Evolutionary conservation across 1,284 basidiomycete genomes (phyloP).

Genomic region (Pseudozyma pruni): DNA sequence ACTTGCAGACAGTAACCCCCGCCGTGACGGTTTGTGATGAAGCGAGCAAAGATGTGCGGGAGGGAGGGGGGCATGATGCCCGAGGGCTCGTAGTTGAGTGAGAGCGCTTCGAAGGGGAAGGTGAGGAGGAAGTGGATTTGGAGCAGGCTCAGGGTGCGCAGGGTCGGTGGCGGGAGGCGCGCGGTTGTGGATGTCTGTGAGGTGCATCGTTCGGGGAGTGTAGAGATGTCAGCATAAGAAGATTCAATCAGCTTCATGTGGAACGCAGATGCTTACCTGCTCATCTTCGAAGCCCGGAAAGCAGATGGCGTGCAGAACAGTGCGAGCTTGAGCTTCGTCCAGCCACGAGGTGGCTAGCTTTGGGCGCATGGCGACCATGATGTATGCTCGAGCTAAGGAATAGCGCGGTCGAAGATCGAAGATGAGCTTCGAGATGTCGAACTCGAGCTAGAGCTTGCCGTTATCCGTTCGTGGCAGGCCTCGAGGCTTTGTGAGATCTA

Average conservation of each 20-base stretch:
- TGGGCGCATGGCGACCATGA: slow-evolving; percentile 18
- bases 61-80: slow-evolving; percentile 7
- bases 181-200: neutral
- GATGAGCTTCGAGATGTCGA: neutral
- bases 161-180: slow-evolving; percentile 11
- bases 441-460: too few species aligned
- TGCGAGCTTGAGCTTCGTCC: slow-evolving; percentile 22
- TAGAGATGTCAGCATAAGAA: neutral
- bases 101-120: slow-evolving; percentile 46
- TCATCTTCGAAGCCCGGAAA: slow-evolving; percentile 30
- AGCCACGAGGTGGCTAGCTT: slow-evolving; percentile 13
- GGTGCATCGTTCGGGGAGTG: too few species aligned
- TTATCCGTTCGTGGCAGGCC: too few species aligned
- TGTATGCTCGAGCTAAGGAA: neutral
- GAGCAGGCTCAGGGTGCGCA: slow-evolving; percentile 23
- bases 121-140: slow-evolving; percentile 38
- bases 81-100: slow-evolving; percentile 40
- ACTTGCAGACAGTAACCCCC: slow-evolving; percentile 52
- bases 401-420: too few species aligned
- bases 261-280: neutral
- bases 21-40: slow-evolving; percentile 3
- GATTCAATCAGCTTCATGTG: neutral
- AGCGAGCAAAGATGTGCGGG: slow-evolving; percentile 20
- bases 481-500: too few species aligned
- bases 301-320: slow-evolving; percentile 13